Evolutionary conservation across 2,329 filamentous ascomycete genomes (phyloP).

Genomic region (Penicillium hordei): DNA sequence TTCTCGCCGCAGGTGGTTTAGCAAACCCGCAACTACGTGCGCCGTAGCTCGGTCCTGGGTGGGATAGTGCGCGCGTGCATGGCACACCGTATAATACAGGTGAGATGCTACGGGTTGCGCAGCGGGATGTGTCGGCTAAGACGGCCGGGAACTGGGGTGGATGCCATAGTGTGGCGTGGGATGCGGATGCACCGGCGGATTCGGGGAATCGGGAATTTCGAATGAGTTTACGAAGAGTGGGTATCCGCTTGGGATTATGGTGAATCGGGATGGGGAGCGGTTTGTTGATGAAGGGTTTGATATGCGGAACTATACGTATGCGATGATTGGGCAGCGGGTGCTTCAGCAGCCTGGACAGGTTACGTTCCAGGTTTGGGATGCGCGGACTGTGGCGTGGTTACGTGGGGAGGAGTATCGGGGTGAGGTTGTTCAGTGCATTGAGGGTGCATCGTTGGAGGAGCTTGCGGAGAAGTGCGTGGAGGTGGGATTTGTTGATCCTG

Average conservation of each 20-base stretch:
- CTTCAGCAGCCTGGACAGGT: constrained; percentile 57
- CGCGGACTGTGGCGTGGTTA: constrained; percentile 53
- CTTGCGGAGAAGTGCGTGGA: constrained; percentile 53
- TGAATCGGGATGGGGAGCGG: constrained; percentile 58
- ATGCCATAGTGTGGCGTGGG: constrained; percentile 66
- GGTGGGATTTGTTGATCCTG: constrained; percentile 52
- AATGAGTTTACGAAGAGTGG: constrained; percentile 70
- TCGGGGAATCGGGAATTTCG: constrained; percentile 58
- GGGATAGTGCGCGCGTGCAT: constrained; percentile 63
- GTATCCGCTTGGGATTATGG: constrained; percentile 65
- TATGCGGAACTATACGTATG: constrained; percentile 67
- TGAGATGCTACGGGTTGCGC: constrained; percentile 56
- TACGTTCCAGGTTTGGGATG: constrained; percentile 67
- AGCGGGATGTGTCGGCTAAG: constrained; percentile 52
- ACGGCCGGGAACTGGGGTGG: constrained; percentile 61
- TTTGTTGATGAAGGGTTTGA: constrained; percentile 69
- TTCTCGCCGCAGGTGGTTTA: constrained; percentile 59
- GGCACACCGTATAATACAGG: constrained; percentile 67
- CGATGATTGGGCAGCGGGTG: constrained; percentile 63
- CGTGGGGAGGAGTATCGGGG: constrained; percentile 62
- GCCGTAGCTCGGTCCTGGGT: constrained; percentile 58
- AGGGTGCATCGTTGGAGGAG: constrained; percentile 53
- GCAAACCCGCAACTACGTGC: constrained; percentile 58
- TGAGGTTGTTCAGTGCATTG: constrained; percentile 56
- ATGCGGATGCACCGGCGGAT: constrained; percentile 58